Evolutionary conservation across 2,329 filamentous ascomycete genomes (phyloP).

Genomic region (Didymella lethalis): DNA sequence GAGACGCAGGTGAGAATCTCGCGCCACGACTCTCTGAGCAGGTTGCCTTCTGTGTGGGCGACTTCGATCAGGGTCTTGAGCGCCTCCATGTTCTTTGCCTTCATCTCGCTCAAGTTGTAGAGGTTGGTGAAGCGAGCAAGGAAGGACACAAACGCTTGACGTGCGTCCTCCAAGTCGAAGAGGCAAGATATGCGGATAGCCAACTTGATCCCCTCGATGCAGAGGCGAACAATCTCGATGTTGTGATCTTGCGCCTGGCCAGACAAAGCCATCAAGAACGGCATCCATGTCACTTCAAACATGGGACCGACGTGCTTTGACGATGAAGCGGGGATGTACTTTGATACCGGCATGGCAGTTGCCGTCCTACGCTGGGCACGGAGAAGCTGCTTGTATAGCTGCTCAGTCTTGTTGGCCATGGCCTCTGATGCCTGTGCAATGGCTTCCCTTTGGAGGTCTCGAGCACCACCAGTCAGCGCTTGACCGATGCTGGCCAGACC

Average conservation of each 20-base stretch:
- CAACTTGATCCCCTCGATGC: constrained; percentile 93
- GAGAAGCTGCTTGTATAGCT: constrained; percentile 92
- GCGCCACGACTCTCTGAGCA: constrained; percentile 89
- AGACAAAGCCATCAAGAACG: constrained; percentile 92
- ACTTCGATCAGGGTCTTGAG: constrained; percentile 91
- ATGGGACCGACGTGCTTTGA: constrained; percentile 96
- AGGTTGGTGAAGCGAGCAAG: constrained; percentile 94
- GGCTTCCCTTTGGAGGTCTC: constrained; percentile 89
- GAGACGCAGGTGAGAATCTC: constrained; percentile 95
- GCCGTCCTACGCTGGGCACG: constrained; percentile 86
- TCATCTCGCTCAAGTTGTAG: constrained; percentile 94
- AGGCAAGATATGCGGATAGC: constrained; percentile 92
- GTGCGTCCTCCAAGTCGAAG: constrained; percentile 90
- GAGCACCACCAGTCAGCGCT: constrained; percentile 88
- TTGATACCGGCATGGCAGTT: constrained; percentile 69
- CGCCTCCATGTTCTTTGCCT: constrained; percentile 94
- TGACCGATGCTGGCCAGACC: constrained; percentile 86
- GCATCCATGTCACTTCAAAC: constrained; percentile 99
- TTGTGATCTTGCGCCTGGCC: constrained; percentile 95
- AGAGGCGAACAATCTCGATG: constrained; percentile 87
- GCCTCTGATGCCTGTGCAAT: constrained; percentile 96
- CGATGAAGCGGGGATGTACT: constrained; percentile 90
- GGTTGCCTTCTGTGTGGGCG: constrained; percentile 89
- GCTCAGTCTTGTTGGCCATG: constrained; percentile 80
- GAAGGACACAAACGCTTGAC: constrained; percentile 93